Evolutionary conservation across 2,329 filamentous ascomycete species (phyloP).

Genomic region (Tolypocladium pustulatum): DNA sequence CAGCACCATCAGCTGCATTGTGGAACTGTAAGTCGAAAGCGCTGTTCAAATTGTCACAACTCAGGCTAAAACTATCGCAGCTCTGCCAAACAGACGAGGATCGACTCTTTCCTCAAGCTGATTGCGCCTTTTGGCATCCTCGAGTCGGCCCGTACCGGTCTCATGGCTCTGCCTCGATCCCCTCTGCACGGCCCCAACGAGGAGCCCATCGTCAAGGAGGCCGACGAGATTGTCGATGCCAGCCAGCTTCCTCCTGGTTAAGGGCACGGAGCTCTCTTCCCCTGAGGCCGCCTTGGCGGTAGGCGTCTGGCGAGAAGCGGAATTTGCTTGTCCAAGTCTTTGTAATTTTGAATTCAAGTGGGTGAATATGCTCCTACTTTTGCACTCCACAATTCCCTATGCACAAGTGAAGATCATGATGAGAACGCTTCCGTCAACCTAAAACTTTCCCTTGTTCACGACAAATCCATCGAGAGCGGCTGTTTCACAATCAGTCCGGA

Average conservation of each 20-base stretch:
- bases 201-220: slow-evolving; percentile 65
- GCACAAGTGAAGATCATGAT: background rate
- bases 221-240: slow-evolving; percentile 87
- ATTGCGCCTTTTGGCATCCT: slow-evolving; percentile 91
- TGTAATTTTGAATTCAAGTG: slow-evolving; percentile 7
- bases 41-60: background rate
- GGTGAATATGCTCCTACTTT: slow-evolving; percentile 4
- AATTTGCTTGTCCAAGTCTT: slow-evolving; percentile 5
- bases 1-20: slow-evolving; percentile 96
- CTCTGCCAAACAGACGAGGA: slow-evolving; percentile 84
- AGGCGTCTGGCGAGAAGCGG: slow-evolving; percentile 9
- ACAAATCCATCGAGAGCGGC: slow-evolving; percentile 81
- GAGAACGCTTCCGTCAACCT: background rate
- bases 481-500: slow-evolving; percentile 12
- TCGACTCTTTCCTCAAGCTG: slow-evolving; percentile 96
- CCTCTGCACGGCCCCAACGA: slow-evolving; percentile 70
- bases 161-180: slow-evolving; percentile 93
- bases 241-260: slow-evolving; percentile 90
- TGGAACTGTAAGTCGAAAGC: slow-evolving; percentile 66
- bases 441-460: slow-evolving; percentile 81
- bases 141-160: slow-evolving; percentile 86
- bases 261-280: slow-evolving; percentile 7
- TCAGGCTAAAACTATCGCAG: slow-evolving; percentile 30
- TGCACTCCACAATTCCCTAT: background rate
- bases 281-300: background rate